Percentiles rank a stretch among this genome's conserved stretches.
Evolutionary conservation across 2,329 filamentous ascomycete genomes (phyloP).

Genomic region (Stylonectria norvegica): DNA sequence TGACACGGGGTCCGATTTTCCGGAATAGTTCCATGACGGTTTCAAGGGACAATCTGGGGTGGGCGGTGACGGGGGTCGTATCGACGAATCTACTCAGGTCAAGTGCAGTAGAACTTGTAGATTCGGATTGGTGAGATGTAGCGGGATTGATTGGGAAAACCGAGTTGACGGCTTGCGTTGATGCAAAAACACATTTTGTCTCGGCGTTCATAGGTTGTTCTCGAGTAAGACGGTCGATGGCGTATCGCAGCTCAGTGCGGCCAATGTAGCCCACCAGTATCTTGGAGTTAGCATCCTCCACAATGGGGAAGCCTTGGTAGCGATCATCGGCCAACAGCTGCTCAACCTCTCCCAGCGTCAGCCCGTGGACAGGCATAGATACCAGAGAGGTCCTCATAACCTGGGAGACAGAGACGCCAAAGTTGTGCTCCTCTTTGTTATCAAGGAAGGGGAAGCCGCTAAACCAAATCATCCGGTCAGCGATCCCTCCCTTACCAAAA

Average conservation of each 20-base stretch:
- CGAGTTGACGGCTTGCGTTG: constrained; percentile 38
- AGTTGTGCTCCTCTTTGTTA: constrained; percentile 95
- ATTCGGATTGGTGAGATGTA: constrained; percentile 10
- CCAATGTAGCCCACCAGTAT: constrained; percentile 88
- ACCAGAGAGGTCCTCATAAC: constrained; percentile 80
- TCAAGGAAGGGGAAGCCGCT: constrained; percentile 96
- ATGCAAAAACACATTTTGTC: constrained; percentile 71
- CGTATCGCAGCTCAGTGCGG: constrained; percentile 85
- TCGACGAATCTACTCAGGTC: constrained; percentile 90
- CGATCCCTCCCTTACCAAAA: constrained; percentile 94
- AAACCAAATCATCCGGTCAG: constrained; percentile 98
- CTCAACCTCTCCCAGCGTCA: constrained; percentile 75
- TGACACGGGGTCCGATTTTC: constrained; percentile 92
- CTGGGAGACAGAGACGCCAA: constrained; percentile 87
- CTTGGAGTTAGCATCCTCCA: constrained; percentile 68
- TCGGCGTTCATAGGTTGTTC: constrained; percentile 63
- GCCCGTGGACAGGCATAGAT: constrained; percentile 68
- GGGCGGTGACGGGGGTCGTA: constrained; percentile 81
- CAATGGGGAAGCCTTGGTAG: constrained; percentile 90
- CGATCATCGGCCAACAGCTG: constrained; percentile 70
- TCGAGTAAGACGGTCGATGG: constrained; percentile 73
- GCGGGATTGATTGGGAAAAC: constrained; percentile 33
- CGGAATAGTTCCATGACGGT: constrained; percentile 99
- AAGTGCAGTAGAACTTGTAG: constrained; percentile 48
- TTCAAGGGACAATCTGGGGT: constrained; percentile 86